Base-by-base conservation (phyloP, 257 asterid species). In the Ballota nigra region DNA sequence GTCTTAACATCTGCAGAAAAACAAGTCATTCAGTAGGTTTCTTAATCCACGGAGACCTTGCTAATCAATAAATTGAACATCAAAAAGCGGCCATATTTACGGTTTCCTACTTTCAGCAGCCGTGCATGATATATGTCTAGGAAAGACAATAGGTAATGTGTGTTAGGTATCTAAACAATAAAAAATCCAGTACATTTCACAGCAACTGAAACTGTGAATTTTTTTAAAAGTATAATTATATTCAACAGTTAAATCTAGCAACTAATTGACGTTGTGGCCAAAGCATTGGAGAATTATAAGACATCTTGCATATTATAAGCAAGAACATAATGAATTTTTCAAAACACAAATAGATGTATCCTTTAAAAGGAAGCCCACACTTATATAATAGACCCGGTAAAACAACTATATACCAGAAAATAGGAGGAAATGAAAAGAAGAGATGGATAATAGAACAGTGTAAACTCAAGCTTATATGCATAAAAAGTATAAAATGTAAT, bases 1-100 rank as follows among this genome's bases (percentile, higher is more conserved):
- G 88, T 85, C 89, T 95, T 95, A 41, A 92, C 87, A 83, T 95
- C 99, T 95, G 96, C 90, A 85, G 71, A 64, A 83, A 59, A 69
- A 75, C 43, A 61, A 66, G 29, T 22, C 34, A 55, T 66, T 77
- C 66, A 77, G 66, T 19, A 55, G 36, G 22, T 43, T 63, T 61
- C 41, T n/a, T n/a, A 41, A 31, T 72, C 61, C 33, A 58, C 15
- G 18, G 19, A 70, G 61, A 9, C 31, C 22, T 61, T 24, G 10
- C 40, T 1, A 66, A 72, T 68, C 28, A 22, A 53, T 9, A 53
- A 53, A 53, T 53, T 36, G 61, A 28, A 77, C 57, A 74, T 26
- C 16, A 73, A 69, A 69, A 63, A 33, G 20, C 56, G 18, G 13
- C 7, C 64, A 10, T 23, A 59, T 24, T 31, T 6, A 51, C 8